These are phyloP conservation scores for Oryza australiensis DNA, from an alignment of 176 grass and related monocot genomes.

Conservation along the genomic window DNA sequence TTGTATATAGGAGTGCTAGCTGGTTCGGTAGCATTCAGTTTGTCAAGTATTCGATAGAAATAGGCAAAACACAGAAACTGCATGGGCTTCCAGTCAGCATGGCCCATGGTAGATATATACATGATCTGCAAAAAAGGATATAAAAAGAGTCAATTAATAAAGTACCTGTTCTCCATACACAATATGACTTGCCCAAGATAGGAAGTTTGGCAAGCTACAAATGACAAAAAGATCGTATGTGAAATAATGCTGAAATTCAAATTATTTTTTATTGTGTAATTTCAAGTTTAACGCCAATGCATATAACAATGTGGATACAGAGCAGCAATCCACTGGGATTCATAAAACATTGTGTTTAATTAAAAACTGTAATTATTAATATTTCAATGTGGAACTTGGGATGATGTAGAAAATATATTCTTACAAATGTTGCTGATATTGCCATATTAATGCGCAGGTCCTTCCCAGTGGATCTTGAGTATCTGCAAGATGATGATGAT, in stretches of 20 bases:
- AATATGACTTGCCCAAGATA: neutral
- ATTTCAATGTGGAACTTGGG: neutral
- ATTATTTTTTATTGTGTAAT: neutral
- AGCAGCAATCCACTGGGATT: neutral
- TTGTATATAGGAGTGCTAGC: slow-evolving; percentile 53
- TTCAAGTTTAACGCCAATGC: neutral
- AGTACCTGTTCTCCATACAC: neutral
- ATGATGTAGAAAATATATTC: slow-evolving; percentile 13
- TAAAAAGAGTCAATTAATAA: neutral
- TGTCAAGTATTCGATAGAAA: slow-evolving; percentile 76
- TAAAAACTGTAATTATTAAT: neutral
- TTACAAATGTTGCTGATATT: slow-evolving; percentile 75
- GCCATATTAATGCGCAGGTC: slow-evolving; percentile 68
- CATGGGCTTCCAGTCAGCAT: slow-evolving; percentile 64
- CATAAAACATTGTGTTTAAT: neutral
- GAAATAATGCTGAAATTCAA: neutral
- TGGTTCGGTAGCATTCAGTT: slow-evolving; percentile 56
- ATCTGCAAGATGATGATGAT: slow-evolving; percentile 46
- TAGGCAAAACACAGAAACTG: slow-evolving; percentile 73
- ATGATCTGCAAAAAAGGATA: slow-evolving; percentile 48
- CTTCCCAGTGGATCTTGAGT: slow-evolving; percentile 50
- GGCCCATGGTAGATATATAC: slow-evolving; percentile 43
- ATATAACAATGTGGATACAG: neutral
- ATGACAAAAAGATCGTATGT: neutral
- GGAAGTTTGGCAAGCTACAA: slow-evolving; percentile 3